These are phyloP conservation scores for Colletotrichum sp. DNA, from an alignment of 2,329 filamentous ascomycete genomes.

Conservation along the genomic window DNA sequence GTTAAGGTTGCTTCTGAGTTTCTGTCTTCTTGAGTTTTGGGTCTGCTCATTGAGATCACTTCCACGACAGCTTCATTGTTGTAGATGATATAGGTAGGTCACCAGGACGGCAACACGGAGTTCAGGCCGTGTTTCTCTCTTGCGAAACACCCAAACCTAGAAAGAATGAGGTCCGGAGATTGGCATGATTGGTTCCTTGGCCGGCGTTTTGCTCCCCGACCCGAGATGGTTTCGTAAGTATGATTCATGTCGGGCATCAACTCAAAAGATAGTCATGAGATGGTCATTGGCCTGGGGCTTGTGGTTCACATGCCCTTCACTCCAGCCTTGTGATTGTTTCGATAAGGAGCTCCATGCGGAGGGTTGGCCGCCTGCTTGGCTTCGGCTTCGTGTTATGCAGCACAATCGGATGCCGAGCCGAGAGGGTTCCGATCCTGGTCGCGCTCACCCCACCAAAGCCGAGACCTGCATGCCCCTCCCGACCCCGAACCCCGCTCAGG, in stretches of 20 bases:
- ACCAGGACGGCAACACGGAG: neutral
- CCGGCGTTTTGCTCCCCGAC: neutral
- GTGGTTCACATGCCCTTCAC: neutral
- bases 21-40: no score
- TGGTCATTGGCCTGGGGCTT: neutral
- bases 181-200: neutral
- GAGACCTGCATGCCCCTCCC: neutral
- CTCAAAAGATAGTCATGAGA: neutral
- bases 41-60: no score
- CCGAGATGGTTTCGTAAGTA: neutral
- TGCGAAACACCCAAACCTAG: neutral
- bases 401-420: neutral
- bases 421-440: neutral
- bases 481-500: neutral
- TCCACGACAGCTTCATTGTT: neutral
- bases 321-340: neutral
- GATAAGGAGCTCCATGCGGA: neutral
- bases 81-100: neutral
- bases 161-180: neutral
- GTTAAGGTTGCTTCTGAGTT: neutral
- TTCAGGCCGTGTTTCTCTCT: neutral
- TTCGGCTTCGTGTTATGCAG: neutral
- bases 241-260: neutral
- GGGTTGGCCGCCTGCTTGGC: neutral
- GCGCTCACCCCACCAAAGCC: neutral